Base-by-base conservation (phyloP, 2,329 filamentous ascomycete genomes). In the Chaetomiaceae sp. region DNA sequence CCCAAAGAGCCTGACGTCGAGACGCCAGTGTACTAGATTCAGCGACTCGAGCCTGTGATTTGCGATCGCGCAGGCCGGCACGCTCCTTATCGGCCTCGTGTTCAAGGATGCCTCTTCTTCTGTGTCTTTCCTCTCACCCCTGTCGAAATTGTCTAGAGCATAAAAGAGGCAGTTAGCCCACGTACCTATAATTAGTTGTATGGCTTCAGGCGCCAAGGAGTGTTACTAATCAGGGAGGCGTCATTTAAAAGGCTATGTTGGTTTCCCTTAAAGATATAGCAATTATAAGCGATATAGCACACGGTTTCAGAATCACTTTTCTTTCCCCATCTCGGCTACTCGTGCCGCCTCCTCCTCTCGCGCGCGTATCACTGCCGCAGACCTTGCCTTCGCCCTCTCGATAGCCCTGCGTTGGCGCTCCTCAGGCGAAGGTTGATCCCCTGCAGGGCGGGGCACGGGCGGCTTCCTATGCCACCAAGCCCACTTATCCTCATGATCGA, bases 21-120 rank as follows among this genome's bases (percentile, higher is more conserved):
- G 21, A 89, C 86, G 0, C 65, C 92, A 8, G 79, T 80, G 0
- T 92, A 91, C 61, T 92, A 88, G 88, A 72, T 89, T 0, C 78
- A 81, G 16, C 77, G 88, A 0, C 73, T 92, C 3, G 82, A 86
- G 51, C 88, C 88, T 0, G 48, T 86, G 0, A 80, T 85, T 25
- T 71, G 76, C 11, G 63, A 69, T 27, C 25, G 25, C 25, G 25
- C 25, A 27, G 25, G 25, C 25, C 25, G 25, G 25, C 25, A 27
- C 25, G 25, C 25, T 27, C 25, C 25, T 27, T 27, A 27, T 27
- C 25, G 25, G 25, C 25, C 25, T 27, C 25, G 25, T 9, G 25
- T 27, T 27, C 25, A 27, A 27, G 25, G 25, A 27, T 9, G 25
- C 25, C 25, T 27, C 25, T 9, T 27, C 25, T 27, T 27, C 25